Conservation (phyloP, 2,329 filamentous ascomycete genomes). For the Diaporthe sp. region DNA sequence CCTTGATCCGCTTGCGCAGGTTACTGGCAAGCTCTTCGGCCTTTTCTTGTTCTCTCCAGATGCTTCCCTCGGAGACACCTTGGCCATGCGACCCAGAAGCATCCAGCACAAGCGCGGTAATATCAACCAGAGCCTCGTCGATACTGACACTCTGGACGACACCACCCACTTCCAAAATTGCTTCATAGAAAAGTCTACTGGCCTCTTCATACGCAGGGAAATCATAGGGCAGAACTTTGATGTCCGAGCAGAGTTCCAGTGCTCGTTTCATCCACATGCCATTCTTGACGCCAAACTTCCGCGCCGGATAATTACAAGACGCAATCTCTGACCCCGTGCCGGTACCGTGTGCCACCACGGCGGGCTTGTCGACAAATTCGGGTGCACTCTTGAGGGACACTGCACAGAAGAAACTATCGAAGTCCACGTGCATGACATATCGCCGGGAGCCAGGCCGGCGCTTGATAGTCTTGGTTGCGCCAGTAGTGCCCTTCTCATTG, state of each 20-base stretch:
- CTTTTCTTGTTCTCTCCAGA: constrained; percentile 83
- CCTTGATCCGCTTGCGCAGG: constrained; percentile 78
- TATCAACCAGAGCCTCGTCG: constrained; percentile 92
- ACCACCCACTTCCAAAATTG: constrained; percentile 83
- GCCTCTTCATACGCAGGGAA: constrained; percentile 95
- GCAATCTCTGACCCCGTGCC: constrained; percentile 94
- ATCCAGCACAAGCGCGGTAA: constrained; percentile 77
- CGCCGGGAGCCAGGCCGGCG: constrained; percentile 73
- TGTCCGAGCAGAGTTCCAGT: constrained; percentile 82
- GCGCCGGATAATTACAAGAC: constrained; percentile 95
- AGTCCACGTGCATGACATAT: constrained; percentile 96
- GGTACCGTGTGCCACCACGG: constrained; percentile 88
- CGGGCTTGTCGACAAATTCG: constrained; percentile 81
- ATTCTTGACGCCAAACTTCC: constrained; percentile 89
- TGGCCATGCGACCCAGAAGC: constrained; percentile 75
- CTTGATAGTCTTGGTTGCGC: constrained; percentile 58
- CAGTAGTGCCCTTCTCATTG: constrained; percentile 71
- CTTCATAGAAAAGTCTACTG: constrained; percentile 88
- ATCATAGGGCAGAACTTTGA: constrained; percentile 95
- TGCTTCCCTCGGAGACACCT: constrained; percentile 74
- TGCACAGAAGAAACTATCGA: constrained; percentile 98
- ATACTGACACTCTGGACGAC: constrained; percentile 96
- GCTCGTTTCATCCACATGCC: constrained; percentile 99
- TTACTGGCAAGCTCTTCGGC: constrained; percentile 77
- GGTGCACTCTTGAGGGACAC: constrained; percentile 86